Percentiles rank a stretch among this genome's conserved stretches.
Evolutionary conservation across 106 monocot genomes (phyloP).

Genomic region (Dioscorea alata): DNA sequence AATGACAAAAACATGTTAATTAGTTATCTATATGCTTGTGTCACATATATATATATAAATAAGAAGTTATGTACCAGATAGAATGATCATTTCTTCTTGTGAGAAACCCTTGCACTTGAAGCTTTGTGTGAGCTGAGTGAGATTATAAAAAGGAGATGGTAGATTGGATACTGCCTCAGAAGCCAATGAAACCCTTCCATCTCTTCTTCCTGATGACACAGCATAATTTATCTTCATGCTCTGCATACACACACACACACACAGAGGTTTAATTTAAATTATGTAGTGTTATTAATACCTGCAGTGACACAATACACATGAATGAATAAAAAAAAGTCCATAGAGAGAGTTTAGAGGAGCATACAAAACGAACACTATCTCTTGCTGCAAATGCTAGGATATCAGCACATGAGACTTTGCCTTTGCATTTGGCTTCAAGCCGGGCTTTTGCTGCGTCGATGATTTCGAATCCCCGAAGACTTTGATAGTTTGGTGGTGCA

Average conservation of each 20-base stretch:
- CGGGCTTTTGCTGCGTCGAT: constrained; percentile 14
- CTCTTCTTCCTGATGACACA: constrained; percentile 17
- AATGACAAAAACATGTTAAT: no score
- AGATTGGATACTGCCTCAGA: constrained; percentile 21
- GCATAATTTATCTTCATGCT: no score
- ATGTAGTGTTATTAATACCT: no score
- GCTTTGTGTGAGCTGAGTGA: constrained; percentile 1
- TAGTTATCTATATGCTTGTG: no score
- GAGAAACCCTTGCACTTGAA: constrained; percentile 28
- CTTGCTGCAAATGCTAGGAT: constrained; percentile 25
- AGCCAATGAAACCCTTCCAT: constrained; percentile 29
- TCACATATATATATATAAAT: no score
- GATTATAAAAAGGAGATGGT: constrained; percentile 21
- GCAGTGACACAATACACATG: no score
- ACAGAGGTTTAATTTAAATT: no score
- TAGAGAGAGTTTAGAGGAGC: no score
- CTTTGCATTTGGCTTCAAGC: constrained; percentile 19
- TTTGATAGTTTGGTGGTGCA: constrained; percentile 10
- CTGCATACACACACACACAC: no score
- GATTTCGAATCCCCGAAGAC: constrained; percentile 22
- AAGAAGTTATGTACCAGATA: constrained; percentile 12
- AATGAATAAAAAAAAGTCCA: no score
- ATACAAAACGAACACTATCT: constrained; percentile 1
- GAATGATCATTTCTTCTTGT: constrained; percentile 32
- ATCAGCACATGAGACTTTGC: constrained; percentile 3